Base-by-base conservation (phyloP, 805 yeast species). In the Naumovozyma baii region DNA sequence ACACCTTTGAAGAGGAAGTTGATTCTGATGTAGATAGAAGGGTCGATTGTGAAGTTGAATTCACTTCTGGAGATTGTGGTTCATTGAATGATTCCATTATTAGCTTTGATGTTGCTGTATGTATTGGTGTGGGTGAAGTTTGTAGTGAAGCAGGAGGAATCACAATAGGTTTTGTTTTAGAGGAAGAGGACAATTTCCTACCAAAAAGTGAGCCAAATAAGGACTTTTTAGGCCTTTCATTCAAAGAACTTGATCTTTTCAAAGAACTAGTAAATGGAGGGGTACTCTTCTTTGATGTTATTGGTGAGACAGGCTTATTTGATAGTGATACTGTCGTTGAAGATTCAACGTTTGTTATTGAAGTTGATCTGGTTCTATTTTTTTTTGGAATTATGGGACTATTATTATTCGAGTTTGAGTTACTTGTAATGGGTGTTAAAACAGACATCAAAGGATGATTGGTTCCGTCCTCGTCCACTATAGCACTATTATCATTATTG, bases 121-220 rank as follows among this genome's bases (percentile, higher is more conserved):
- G 15, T 12, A 19, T 12, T 19, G 19, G 5, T 4, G 16, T 5
- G 9, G 45, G 36, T 13, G 50, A 28, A 5, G 50, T 33, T 13
- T 45, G 39, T 4, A 46, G 36, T 5, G 37, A 16, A 3, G 37
- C 17, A 5, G 39, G 32, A 15, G 39, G 30, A 4, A 43, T n/a
- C 12, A 38, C 5, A 15, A 19, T 38, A 15, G 42, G 31, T 36
- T 40, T 22, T 26, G 37, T 35, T 31, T 26, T 35, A 14, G 19
- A 13, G 4, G 48, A 16, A 10, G 42, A 31, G 20, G 39, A 30
- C 3, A 48, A 36, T 31, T 43, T 48, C 31, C 52, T 50, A 25
- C 56, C 51, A 40, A 55, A 57, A 34, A 54, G 22, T 5, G 58
- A 52, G 10, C 59, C 58, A 36, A 52, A 54, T 32, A 55, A 38